Base-by-base conservation (phyloP, 2,329 filamentous ascomycete genomes). In the Fusarium sp. region DNA sequence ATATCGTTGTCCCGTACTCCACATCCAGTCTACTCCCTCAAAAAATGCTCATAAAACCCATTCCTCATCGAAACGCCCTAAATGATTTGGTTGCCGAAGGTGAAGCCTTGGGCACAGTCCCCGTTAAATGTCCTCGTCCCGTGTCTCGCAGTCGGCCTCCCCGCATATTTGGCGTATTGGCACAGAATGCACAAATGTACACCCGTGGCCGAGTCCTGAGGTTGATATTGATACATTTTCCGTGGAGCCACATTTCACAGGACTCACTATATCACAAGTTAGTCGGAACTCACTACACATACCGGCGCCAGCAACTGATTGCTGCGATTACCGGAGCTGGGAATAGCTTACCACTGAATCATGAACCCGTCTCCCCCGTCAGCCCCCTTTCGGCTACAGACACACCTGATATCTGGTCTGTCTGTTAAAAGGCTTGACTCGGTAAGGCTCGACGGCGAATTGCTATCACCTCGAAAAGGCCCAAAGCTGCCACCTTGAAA, bases 171-270 rank as follows among this genome's bases (percentile, higher is more conserved):
- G 87, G 84, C 10, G 87, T 89, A 67, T 88, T 84, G 20, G 85
- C 85, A 72, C 88, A 90, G 64, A 87, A 90, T 2, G 85, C 83
- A 73, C 88, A 90, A 35, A 90, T 86, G 69, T 90, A 90, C 7
- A 90, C 85, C 14, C 82, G 81, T 7, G 88, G 86, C 68, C 87
- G 82, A n/a, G 82, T 83, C 57, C 84, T 82, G 47, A 82, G 82
- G 45, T 83, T 85, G 65, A 90, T 85, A 64, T 87, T 87, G 70
- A 89, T 82, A 74, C 88, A 90, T 57, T 82, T 82, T n/a, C 86
- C 87, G 73, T 90, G 88, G 30, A 90, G 83, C 83, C 85, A 89
- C 80, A 88, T 85, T 71, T 90, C 87, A 74, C 88, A 90, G 24
- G 86, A 87, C 77, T 89, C 85, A 71, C 88, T 90, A 48, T 26